A percentile compares a stretch with the other conserved stretches of the same genome.
phyloP scores from a whole-genome alignment of 345 rosid genomes.

The Linum tenue region DNA sequence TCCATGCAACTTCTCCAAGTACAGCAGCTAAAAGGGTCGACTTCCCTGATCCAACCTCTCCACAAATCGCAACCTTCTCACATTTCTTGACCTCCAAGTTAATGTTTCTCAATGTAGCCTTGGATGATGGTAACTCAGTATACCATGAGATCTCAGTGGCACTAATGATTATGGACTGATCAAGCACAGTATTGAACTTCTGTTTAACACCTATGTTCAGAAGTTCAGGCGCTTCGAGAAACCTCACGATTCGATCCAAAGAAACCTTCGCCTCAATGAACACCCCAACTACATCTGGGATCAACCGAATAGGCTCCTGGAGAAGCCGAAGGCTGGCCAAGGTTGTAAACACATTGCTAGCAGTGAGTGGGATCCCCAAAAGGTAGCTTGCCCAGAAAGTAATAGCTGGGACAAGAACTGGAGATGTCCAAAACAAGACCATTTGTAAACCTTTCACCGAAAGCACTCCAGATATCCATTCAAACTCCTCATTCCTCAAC shows the following conservation, averaged over 20 bases:
- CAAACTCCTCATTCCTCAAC: constrained; percentile 33
- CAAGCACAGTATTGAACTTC: constrained; percentile 5
- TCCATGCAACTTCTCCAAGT: constrained; percentile 51
- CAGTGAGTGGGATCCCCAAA: constrained; percentile 31
- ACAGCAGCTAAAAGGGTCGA: constrained; percentile 45
- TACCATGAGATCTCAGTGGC: constrained; percentile 41
- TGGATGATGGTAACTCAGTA: constrained; percentile 11
- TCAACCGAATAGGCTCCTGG: constrained; percentile 37
- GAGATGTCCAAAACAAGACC: constrained; percentile 38
- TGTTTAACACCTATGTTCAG: constrained; percentile 19
- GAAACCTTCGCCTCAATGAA: constrained; percentile 50
- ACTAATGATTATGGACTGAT: constrained; percentile 22
- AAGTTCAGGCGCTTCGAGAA: constrained; percentile 42
- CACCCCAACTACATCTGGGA: constrained; percentile 37
- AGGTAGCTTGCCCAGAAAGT: constrained; percentile 46
- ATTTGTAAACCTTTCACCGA: constrained; percentile 24
- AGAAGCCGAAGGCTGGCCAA: constrained; percentile 37
- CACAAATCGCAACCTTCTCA: constrained; percentile 49
- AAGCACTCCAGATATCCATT: constrained; percentile 22
- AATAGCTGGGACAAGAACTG: constrained; percentile 29
- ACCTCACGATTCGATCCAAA: constrained; percentile 26
- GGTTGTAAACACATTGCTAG: constrained; percentile 42
- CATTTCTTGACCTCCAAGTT: constrained; percentile 25
- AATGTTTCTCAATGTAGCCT: constrained; percentile 28
- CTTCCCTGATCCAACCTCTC: constrained; percentile 60